A percentile compares a stretch with the other conserved stretches of the same genome.
phyloP scores from a whole-genome alignment of 2,329 filamentous ascomycete genomes.

The Tetracladium maxilliforme region DNA sequence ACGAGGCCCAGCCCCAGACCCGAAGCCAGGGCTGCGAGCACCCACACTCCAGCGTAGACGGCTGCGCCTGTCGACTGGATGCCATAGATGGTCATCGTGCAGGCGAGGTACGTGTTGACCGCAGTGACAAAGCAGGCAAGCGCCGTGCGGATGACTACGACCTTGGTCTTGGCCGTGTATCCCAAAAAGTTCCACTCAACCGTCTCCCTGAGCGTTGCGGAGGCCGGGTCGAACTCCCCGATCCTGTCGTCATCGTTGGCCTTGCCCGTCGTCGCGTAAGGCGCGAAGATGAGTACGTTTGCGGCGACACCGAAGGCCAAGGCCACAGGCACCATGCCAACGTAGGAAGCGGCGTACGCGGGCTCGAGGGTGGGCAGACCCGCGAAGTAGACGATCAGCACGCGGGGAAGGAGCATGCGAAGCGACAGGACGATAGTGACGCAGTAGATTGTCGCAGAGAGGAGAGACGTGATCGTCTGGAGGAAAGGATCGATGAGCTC shows the following conservation, averaged over 20 bases:
- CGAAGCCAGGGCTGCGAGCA: slow-evolving; percentile 42
- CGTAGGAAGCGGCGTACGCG: slow-evolving; percentile 48
- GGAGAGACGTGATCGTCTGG: slow-evolving; percentile 47
- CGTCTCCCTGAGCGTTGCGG: slow-evolving; percentile 54
- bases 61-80: slow-evolving; percentile 55
- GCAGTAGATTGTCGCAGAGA: slow-evolving; percentile 61
- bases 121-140: slow-evolving; percentile 41
- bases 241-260: slow-evolving; percentile 31
- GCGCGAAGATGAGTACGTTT: slow-evolving; percentile 64
- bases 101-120: slow-evolving; percentile 46
- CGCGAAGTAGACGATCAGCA: slow-evolving; percentile 64
- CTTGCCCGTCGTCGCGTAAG: slow-evolving; percentile 35
- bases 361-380: slow-evolving; percentile 52
- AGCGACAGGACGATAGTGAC: slow-evolving; percentile 57
- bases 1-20: slow-evolving; percentile 40
- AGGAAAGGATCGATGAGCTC: slow-evolving; percentile 52
- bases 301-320: slow-evolving; percentile 52
- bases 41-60: slow-evolving; percentile 64
- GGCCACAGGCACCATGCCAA: slow-evolving; percentile 42
- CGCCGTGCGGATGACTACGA: slow-evolving; percentile 48
- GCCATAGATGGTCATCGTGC: slow-evolving; percentile 51
- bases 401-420: slow-evolving; percentile 53
- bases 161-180: slow-evolving; percentile 45
- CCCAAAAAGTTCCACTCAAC: slow-evolving; percentile 52
- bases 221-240: slow-evolving; percentile 44